phyloP scores from a whole-genome alignment of 1,284 basidiomycete species.

The Cutaneotrichosporon sp. region DNA sequence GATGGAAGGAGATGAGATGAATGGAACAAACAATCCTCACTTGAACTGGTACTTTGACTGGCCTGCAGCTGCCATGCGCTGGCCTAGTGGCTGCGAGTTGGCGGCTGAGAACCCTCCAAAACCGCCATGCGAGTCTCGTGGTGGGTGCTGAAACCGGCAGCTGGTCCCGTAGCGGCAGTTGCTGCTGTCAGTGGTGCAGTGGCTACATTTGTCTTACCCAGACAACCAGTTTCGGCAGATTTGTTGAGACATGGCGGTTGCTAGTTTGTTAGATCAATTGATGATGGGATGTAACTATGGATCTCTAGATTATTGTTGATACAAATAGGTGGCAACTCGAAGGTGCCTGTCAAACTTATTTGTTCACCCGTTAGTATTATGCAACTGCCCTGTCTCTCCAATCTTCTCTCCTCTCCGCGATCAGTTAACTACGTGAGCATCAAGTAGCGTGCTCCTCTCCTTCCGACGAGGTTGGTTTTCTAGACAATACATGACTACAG shows the following conservation, averaged over 20 bases:
- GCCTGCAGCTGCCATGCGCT: neutral
- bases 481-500: slow-evolving; percentile 10
- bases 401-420: too few relatives aligned
- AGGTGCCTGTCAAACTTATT: too few relatives aligned
- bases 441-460: too few relatives aligned
- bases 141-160: slow-evolving; percentile 44
- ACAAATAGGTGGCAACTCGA: too few relatives aligned
- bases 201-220: slow-evolving; percentile 19
- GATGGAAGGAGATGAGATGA: neutral
- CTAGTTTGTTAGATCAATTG: neutral
- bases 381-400: too few relatives aligned
- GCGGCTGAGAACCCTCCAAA: slow-evolving; percentile 11
- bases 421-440: too few relatives aligned
- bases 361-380: too few relatives aligned
- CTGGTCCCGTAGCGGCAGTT: slow-evolving; percentile 42
- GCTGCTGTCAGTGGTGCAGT: slow-evolving; percentile 17
- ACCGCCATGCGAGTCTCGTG: slow-evolving; percentile 18
- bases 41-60: slow-evolving; percentile 40
- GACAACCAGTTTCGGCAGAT: slow-evolving; percentile 22
- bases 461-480: too few relatives aligned
- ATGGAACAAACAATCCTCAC: slow-evolving; percentile 22
- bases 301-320: neutral
- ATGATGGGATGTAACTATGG: too few relatives aligned
- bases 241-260: neutral
- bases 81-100: slow-evolving; percentile 30